Evolutionary conservation across 2,329 filamentous ascomycete genomes (phyloP).

Genomic region (Epichloe amarillans): DNA sequence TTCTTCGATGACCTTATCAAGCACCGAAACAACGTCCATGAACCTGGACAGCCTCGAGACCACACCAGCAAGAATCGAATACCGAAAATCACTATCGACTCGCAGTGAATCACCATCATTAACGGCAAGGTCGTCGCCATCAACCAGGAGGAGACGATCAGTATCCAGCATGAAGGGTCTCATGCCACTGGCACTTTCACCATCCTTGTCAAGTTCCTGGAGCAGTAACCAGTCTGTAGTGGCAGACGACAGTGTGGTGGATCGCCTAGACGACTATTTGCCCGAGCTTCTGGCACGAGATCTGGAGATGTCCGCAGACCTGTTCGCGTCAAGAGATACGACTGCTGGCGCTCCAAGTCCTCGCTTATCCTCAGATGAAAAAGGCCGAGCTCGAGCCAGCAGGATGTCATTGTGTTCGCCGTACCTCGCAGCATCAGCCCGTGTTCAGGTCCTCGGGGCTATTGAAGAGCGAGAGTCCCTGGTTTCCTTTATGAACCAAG

Average conservation of each 20-base stretch:
- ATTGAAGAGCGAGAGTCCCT: constrained; percentile 24
- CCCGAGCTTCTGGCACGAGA: constrained; percentile 44
- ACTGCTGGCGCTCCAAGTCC: constrained; percentile 35
- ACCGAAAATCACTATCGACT: not conserved
- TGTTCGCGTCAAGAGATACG: constrained; percentile 38
- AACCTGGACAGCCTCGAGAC: constrained; percentile 1
- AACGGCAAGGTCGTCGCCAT: constrained; percentile 9
- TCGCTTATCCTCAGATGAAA: constrained; percentile 20
- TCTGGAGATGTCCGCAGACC: constrained; percentile 32
- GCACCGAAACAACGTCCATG: constrained; percentile 2
- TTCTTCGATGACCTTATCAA: constrained; percentile 5
- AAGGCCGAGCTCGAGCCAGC: constrained; percentile 6
- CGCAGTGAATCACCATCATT: constrained; percentile 5
- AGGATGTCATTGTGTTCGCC: constrained; percentile 11
- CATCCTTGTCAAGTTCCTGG: constrained; percentile 13
- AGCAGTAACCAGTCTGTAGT: constrained; percentile 8
- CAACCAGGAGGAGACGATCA: constrained; percentile 17
- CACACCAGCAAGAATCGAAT: not conserved
- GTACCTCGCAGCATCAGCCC: constrained; percentile 17
- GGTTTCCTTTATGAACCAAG: constrained; percentile 20
- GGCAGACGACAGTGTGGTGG: constrained; percentile 16
- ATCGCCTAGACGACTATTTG: constrained; percentile 29
- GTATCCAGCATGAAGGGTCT: constrained; percentile 27
- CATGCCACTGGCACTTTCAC: constrained; percentile 23
- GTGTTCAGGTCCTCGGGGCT: constrained; percentile 19